Percentiles rank a stretch among this genome's conserved stretches.
Evolutionary conservation across 257 asterid genomes (phyloP).

Genomic region (Sherardia arvensis): DNA sequence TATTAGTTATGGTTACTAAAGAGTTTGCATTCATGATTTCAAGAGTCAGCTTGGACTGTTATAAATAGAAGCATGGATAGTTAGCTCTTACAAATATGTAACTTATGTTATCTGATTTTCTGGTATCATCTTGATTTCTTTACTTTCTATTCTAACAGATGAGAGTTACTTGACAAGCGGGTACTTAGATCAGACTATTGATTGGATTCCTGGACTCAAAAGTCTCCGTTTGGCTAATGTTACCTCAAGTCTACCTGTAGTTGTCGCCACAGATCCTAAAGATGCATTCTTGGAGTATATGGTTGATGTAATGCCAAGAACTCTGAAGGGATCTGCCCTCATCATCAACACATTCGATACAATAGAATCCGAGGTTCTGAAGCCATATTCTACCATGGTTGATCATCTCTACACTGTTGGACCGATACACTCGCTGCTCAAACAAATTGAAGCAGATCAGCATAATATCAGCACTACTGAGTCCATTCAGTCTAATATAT

Average conservation of each 20-base stretch:
- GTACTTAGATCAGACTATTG: constrained; percentile 13
- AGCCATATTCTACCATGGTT: constrained; percentile 1
- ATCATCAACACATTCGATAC: constrained; percentile 9
- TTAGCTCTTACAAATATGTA: too few relatives aligned
- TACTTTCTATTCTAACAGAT: constrained; percentile 1
- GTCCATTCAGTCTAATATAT: constrained; percentile 1
- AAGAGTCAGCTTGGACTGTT: too few relatives aligned
- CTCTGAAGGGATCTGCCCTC: not conserved
- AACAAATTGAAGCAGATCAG: not conserved
- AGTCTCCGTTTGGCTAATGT: constrained; percentile 11
- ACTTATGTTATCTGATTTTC: too few relatives aligned
- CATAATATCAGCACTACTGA: not conserved
- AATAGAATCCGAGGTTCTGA: constrained; percentile 6
- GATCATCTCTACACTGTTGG: not conserved
- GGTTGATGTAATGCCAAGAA: not conserved
- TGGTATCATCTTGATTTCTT: too few relatives aligned
- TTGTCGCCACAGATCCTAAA: constrained; percentile 3
- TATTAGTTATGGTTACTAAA: too few relatives aligned
- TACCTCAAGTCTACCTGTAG: not conserved
- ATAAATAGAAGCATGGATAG: too few relatives aligned
- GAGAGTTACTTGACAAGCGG: constrained; percentile 9
- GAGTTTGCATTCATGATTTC: too few relatives aligned
- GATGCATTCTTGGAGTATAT: not conserved
- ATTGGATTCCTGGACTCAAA: constrained; percentile 14
- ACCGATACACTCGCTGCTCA: not conserved